A percentile compares a stretch with the other conserved stretches of the same genome.
Conservation (phyloP, 2,329 filamentous ascomycete species). For the Hypoxylon sp. region DNA sequence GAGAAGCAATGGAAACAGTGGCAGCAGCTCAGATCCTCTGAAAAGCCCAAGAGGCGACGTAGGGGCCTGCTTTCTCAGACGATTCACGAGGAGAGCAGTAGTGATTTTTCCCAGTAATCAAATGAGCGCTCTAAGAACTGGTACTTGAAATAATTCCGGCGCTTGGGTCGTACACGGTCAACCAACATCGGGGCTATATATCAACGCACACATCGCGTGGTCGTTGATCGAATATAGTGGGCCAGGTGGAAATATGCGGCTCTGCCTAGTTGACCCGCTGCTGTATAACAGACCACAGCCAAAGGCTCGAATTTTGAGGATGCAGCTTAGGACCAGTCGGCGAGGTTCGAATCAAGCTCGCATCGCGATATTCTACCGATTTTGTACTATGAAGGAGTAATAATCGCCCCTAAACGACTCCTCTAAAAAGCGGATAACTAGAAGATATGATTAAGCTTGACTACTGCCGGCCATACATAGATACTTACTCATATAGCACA, state of each 20-base stretch:
- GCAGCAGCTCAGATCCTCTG: conserved; percentile 48
- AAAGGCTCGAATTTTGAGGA: background rate
- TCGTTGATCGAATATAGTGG: conserved; percentile 2
- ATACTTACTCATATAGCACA: background rate
- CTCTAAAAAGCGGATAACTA: background rate
- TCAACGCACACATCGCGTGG: background rate
- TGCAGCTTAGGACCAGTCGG: background rate
- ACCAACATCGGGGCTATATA: conserved; percentile 5
- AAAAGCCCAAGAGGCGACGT: conserved; percentile 58
- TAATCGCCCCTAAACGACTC: background rate
- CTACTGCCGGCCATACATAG: conserved; percentile 3
- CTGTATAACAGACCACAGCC: background rate
- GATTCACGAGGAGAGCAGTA: conserved; percentile 81
- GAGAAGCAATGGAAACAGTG: conserved; percentile 51
- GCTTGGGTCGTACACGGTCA: conserved; percentile 5
- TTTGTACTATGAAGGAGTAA: background rate
- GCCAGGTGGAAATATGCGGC: background rate
- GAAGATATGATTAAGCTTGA: background rate
- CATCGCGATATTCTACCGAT: background rate
- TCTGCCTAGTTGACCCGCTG: background rate
- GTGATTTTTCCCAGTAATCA: conserved; percentile 55
- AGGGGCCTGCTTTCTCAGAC: conserved; percentile 73
- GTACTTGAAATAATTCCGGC: background rate
- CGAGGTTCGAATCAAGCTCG: background rate
- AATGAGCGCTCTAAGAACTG: background rate